These are phyloP conservation scores for Tulasnella sp. DNA, from an alignment of 768 basidiomycete genomes.

Conservation along the genomic window DNA sequence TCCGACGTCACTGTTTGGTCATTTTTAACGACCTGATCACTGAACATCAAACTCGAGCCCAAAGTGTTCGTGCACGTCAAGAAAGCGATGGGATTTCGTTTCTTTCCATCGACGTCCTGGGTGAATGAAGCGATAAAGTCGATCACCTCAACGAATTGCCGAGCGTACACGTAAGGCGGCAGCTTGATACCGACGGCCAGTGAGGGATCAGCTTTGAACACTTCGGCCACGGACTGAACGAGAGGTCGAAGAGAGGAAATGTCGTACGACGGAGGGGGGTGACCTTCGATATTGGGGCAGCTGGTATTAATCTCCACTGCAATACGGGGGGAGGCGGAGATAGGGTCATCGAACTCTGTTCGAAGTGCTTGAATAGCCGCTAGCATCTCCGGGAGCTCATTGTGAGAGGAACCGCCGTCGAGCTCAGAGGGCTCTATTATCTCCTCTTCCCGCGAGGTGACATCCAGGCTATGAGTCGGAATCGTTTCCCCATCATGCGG, in stretches of 20 bases:
- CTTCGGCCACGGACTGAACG: constrained; percentile 47
- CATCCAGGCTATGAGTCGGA: not conserved
- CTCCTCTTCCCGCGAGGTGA: not conserved
- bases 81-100: constrained; percentile 53
- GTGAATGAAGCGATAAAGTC: constrained; percentile 40
- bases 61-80: constrained; percentile 76
- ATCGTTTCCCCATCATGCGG: not conserved
- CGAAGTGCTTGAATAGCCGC: constrained; percentile 54
- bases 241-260: constrained; percentile 45
- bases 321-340: constrained; percentile 30
- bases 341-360: constrained; percentile 22
- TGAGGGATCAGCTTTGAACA: constrained; percentile 42
- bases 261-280: constrained; percentile 50
- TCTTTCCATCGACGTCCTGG: constrained; percentile 17
- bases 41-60: constrained; percentile 57
- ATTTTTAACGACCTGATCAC: constrained; percentile 40
- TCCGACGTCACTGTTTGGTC: constrained; percentile 17
- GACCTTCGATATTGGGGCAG: constrained; percentile 66
- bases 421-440: not conserved
- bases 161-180: constrained; percentile 59
- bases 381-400: constrained; percentile 49
- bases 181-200: constrained; percentile 70
- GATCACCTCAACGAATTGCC: constrained; percentile 53
- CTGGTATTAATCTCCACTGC: constrained; percentile 78
- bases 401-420: not conserved